Base-by-base conservation (phyloP, 306 rosid species). In the Quercus gilva region DNA sequence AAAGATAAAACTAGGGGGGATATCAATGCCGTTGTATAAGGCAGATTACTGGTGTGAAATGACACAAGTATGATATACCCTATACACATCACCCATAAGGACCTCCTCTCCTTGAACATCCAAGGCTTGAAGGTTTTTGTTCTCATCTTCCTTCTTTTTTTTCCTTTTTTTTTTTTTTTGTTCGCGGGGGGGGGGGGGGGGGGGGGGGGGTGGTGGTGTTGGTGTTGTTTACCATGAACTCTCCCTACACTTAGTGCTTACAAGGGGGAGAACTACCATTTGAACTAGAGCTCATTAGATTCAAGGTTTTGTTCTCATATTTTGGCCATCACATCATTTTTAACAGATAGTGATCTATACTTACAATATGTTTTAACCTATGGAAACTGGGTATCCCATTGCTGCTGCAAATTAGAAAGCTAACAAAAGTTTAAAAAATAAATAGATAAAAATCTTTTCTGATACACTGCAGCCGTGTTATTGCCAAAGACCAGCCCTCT, bases 201-300 rank as follows among this genome's bases (percentile, higher is more conserved):
- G 10, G 2, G 0, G 8, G 8, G 8, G 9, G 41, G n/a, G n/a
- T n/a, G 0, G 8, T 6, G 0, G 33, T 0, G 5, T 0, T 0
- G 2, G 28, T 29, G 6, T 35, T 6, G 41, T 35, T 35, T 35
- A 11, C 52, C 4, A 11, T 12, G 15, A 45, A 10, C 53, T 49
- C 53, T 10, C 15, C 53, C 53, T 49, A 11, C 53, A 49, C 53
- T 13, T 49, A 10, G 53, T 13, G 14, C 53, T 49, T 49, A 49
- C 17, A 49, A 12, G 1, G 53, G 53, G 0, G 17, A 13, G 53
- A 49, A 49, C 14, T 49, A 13, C 17, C 53, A 49, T 49, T 49
- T 49, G 53, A 49, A 49, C 53, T 49, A 49, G 53, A 49, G 53
- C 53, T 12, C 53, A 49, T 49, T 49, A 11, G 53, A 49, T 33